Evolutionary conservation across 1,284 basidiomycete species (phyloP).

Genomic region (Veloporphyrellus conicus): DNA sequence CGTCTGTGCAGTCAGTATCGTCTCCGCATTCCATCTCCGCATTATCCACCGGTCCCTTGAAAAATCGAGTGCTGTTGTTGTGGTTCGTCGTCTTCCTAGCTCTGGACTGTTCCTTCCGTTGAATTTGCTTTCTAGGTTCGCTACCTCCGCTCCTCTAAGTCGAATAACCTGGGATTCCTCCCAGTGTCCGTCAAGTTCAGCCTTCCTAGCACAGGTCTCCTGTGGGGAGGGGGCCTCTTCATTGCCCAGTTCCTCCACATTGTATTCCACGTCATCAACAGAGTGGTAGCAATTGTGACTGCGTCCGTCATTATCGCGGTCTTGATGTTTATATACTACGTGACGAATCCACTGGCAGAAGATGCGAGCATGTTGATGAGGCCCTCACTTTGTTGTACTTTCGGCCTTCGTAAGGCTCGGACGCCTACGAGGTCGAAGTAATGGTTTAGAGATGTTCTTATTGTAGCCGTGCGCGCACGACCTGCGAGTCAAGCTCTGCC

Average conservation of each 20-base stretch:
- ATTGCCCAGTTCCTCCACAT: conserved; percentile 24
- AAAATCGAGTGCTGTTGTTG: conserved; percentile 21
- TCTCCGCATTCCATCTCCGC: conserved; percentile 29
- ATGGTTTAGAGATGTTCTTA: too few relatives aligned
- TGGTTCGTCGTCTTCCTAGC: conserved; percentile 17
- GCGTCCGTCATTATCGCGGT: conserved; percentile 11
- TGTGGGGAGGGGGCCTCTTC: conserved; percentile 28
- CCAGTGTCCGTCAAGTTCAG: conserved; percentile 27
- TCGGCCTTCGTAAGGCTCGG: too few relatives aligned
- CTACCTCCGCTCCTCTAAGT: conserved; percentile 26
- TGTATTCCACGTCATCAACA: conserved; percentile 12
- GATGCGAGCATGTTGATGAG: conserved; percentile 1
- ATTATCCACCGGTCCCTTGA: conserved; percentile 24
- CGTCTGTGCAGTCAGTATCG: conserved; percentile 24
- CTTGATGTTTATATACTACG: conserved; percentile 15
- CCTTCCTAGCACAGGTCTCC: conserved; percentile 25
- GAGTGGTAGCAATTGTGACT: conserved; percentile 12
- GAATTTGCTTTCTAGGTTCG: conserved; percentile 17
- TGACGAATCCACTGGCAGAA: conserved; percentile 24
- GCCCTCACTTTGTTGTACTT: too few relatives aligned
- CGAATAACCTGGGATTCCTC: conserved; percentile 20
- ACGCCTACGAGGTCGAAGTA: too few relatives aligned
- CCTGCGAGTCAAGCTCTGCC: too few relatives aligned
- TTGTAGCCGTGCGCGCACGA: too few relatives aligned
- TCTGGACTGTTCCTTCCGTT: not conserved